phyloP scores from a whole-genome alignment of 2,329 filamentous ascomycete genomes.

The Chaetomiaceae sp. region DNA sequence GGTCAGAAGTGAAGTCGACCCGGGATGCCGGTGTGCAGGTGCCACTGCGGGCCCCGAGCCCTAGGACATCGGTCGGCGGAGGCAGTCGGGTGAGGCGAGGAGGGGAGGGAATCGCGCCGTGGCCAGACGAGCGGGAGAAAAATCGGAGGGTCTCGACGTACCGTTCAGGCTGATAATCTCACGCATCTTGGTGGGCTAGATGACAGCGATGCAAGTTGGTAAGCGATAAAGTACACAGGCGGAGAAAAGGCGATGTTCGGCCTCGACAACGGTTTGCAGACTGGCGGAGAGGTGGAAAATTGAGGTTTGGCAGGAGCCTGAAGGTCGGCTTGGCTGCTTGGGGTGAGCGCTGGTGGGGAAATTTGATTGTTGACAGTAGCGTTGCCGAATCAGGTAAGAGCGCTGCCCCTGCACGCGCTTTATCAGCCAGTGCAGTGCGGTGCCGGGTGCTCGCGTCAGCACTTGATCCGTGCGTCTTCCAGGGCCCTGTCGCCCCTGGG shows the following conservation, averaged over 20 bases:
- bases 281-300: slow-evolving; percentile 25
- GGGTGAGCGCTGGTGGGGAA: slow-evolving; percentile 23
- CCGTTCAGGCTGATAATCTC: slow-evolving; percentile 28
- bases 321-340: slow-evolving; percentile 16
- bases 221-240: slow-evolving; percentile 15
- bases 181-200: slow-evolving; percentile 22
- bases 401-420: slow-evolving; percentile 14
- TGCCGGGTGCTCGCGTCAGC: not conserved
- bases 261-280: slow-evolving; percentile 17
- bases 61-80: slow-evolving; percentile 10
- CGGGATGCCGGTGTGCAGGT: too few species aligned
- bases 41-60: slow-evolving; percentile 1
- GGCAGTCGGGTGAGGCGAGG: slow-evolving; percentile 13
- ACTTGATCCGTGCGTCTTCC: slow-evolving; percentile 6
- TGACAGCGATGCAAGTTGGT: slow-evolving; percentile 14
- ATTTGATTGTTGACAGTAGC: slow-evolving; percentile 26
- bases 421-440: slow-evolving; percentile 18
- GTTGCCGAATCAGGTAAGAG: slow-evolving; percentile 21
- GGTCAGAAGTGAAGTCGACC: too few species aligned
- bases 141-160: slow-evolving; percentile 15
- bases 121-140: slow-evolving; percentile 5
- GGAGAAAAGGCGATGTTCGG: slow-evolving; percentile 13
- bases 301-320: slow-evolving; percentile 24
- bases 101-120: too few species aligned
- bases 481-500: not conserved